Conservation (phyloP, 2,329 filamentous ascomycete genomes). For the Sporothrix brasiliensis region DNA sequence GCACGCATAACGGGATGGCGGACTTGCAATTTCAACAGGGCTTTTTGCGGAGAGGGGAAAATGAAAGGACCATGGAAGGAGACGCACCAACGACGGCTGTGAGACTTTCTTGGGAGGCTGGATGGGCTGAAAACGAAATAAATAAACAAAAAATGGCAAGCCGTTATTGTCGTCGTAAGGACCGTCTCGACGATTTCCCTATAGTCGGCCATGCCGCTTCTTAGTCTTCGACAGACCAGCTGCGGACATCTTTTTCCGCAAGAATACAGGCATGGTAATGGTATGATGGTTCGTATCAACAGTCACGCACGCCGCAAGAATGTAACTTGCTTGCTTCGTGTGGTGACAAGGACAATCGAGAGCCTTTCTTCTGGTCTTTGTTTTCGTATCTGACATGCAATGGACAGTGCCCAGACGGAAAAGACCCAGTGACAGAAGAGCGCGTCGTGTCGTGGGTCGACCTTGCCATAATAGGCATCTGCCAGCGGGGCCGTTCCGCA, state of each 20-base stretch:
- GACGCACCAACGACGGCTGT: not conserved
- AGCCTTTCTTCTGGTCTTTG: no score
- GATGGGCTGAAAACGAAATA: not conserved
- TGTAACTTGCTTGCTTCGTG: no score
- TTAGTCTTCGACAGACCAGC: no score
- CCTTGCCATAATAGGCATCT: not conserved
- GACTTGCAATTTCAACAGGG: constrained; percentile 11
- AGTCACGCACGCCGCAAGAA: no score
- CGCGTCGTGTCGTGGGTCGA: not conserved
- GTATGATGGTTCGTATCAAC: no score
- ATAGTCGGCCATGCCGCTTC: no score
- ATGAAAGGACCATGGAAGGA: not conserved
- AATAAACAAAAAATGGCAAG: not conserved
- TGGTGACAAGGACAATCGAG: no score
- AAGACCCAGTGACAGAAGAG: not conserved
- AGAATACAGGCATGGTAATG: no score
- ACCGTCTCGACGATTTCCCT: not conserved
- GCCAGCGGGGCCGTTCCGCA: not conserved
- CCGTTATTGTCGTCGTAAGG: not conserved
- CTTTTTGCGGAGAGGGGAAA: not conserved
- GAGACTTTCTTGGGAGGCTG: not conserved
- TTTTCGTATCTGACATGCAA: not conserved
- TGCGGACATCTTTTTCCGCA: no score
- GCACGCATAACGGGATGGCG: constrained; percentile 11
- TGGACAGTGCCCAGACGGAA: not conserved